phyloP scores from a whole-genome alignment of 1,284 basidiomycete genomes.

The Naganishia liquefaciens region DNA sequence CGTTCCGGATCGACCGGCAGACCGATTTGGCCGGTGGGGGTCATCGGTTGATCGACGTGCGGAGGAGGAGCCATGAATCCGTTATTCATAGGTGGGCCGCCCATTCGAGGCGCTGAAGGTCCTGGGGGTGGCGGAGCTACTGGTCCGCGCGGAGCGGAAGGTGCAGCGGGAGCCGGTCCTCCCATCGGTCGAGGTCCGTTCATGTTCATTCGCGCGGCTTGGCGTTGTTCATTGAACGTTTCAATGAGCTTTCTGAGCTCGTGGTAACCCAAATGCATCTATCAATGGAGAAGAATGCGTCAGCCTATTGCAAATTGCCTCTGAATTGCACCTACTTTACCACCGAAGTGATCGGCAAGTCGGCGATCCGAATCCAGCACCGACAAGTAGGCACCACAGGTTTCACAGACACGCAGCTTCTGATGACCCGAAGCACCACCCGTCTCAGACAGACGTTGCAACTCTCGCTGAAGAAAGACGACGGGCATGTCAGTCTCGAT shows the following conservation, averaged over 20 bases:
- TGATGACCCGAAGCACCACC: constrained; percentile 98
- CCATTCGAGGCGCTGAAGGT: constrained; percentile 31
- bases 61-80: constrained; percentile 21
- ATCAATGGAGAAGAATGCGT: constrained; percentile 14
- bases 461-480: constrained; percentile 66
- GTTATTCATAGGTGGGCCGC: constrained; percentile 7
- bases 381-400: constrained; percentile 97
- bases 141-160: constrained; percentile 44
- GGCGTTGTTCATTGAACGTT: constrained; percentile 82
- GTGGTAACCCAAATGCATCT: constrained; percentile 99
- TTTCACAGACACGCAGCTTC: constrained; percentile 97
- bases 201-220: constrained; percentile 70
- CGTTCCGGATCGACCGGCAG: constrained; percentile 38
- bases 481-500: constrained; percentile 15
- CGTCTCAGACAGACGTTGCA: constrained; percentile 95
- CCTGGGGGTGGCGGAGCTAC: constrained; percentile 42
- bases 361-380: constrained; percentile 98
- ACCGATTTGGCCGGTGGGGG: constrained; percentile 28
- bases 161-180: constrained; percentile 1
- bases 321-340: constrained; percentile 69
- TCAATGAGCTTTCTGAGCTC: constrained; percentile 90
- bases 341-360: constrained; percentile 98
- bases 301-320: not conserved
- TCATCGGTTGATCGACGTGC: constrained; percentile 15
- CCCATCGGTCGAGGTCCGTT: constrained; percentile 21